Conservation (phyloP, 768 basidiomycete species). For the Pleurotus cornucopiae region DNA sequence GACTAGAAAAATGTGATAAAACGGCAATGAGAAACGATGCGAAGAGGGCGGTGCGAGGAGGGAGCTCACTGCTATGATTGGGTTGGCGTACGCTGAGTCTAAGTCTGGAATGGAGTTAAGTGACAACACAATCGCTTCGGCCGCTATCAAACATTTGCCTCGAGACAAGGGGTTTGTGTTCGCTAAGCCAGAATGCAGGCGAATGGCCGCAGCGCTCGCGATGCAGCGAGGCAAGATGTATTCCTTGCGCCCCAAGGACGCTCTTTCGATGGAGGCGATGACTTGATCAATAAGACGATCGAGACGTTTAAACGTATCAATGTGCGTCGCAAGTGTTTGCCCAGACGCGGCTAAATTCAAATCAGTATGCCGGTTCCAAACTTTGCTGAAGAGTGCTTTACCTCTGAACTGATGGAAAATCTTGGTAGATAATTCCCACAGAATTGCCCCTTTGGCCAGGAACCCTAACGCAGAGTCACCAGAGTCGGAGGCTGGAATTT, state of each 20-base stretch:
- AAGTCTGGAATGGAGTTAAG: background rate
- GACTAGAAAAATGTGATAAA: background rate
- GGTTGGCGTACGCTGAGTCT: background rate
- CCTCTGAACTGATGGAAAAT: conserved; percentile 20
- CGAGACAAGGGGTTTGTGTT: background rate
- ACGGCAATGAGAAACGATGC: background rate
- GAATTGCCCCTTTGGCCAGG: conserved; percentile 22
- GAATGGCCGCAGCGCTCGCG: conserved; percentile 30
- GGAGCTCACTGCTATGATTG: conserved; percentile 1
- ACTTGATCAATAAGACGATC: conserved; percentile 19
- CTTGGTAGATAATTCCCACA: conserved; percentile 28
- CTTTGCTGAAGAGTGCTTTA: too few relatives aligned
- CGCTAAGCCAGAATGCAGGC: conserved; percentile 21
- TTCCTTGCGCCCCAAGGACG: conserved; percentile 12
- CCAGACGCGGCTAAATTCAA: conserved; percentile 4
- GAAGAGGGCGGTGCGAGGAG: background rate
- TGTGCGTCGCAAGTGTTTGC: background rate
- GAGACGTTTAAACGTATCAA: conserved; percentile 15
- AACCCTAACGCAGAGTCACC: conserved; percentile 18
- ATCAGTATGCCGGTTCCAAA: background rate
- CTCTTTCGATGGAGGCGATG: conserved; percentile 6
- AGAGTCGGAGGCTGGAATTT: conserved; percentile 15
- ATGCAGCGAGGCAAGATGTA: conserved; percentile 30
- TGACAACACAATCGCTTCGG: background rate
- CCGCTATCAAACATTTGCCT: background rate